These are phyloP conservation scores for Brasenia schreberi DNA, from an alignment of 164 flowering plant genomes.

Conservation along the genomic window DNA sequence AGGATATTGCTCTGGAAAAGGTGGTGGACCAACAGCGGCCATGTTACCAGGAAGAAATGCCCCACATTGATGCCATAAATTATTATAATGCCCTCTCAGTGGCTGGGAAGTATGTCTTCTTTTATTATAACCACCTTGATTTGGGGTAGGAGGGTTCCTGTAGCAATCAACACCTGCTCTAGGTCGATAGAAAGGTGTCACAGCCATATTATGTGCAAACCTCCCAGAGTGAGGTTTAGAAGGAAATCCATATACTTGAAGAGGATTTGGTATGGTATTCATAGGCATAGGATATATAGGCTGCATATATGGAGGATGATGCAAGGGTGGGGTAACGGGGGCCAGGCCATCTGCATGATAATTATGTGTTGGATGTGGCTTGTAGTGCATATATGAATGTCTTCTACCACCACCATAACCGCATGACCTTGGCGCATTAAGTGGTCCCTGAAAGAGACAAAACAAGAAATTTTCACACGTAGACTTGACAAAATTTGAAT, in stretches of 20 bases:
- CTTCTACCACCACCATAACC: constrained; percentile 30
- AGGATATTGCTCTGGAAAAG: constrained; percentile 6
- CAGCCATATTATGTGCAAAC: constrained; percentile 29
- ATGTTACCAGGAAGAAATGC: constrained; percentile 42
- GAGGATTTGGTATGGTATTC: constrained; percentile 32
- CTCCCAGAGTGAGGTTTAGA: constrained; percentile 28
- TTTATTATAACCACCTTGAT: constrained; percentile 38
- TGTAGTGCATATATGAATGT: constrained; percentile 36
- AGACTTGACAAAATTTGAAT: too few relatives aligned
- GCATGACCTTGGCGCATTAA: constrained; percentile 35
- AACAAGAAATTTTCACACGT: too few relatives aligned
- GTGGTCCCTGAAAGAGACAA: neutral
- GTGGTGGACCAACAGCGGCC: constrained; percentile 11
- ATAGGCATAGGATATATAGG: constrained; percentile 37
- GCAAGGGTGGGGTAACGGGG: constrained; percentile 13
- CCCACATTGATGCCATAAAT: constrained; percentile 43
- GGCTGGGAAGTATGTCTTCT: constrained; percentile 37
- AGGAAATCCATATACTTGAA: constrained; percentile 27
- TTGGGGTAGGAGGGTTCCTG: constrained; percentile 33
- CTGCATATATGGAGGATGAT: constrained; percentile 28
- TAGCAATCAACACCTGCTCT: constrained; percentile 27
- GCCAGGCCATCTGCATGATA: constrained; percentile 30
- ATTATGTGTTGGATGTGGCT: constrained; percentile 42
- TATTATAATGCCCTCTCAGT: constrained; percentile 33
- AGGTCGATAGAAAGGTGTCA: constrained; percentile 42